A percentile compares a stretch with the other conserved stretches of the same genome.
Conservation (phyloP, 352 stramenopile genomes). For the Pythium phragmiticola region DNA sequence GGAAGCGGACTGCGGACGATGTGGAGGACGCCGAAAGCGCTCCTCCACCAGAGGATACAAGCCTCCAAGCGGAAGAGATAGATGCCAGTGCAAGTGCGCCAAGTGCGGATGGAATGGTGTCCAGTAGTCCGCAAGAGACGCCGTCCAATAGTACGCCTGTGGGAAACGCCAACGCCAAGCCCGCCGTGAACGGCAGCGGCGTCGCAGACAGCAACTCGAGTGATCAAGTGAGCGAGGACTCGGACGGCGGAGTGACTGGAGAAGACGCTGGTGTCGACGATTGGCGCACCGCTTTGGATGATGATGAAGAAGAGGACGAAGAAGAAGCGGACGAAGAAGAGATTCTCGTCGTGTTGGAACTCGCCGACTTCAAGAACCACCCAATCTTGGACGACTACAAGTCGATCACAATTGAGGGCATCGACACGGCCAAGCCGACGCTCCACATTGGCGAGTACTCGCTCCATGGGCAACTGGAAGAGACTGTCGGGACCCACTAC, state of each 20-base stretch:
- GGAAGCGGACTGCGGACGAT: conserved; percentile 11
- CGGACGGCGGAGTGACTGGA: not conserved
- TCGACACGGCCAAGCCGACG: conserved; percentile 61
- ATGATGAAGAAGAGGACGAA: conserved; percentile 14
- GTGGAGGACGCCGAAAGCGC: not conserved
- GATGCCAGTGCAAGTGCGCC: not conserved
- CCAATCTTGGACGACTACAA: conserved; percentile 73
- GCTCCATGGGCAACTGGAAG: conserved; percentile 64
- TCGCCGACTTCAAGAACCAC: conserved; percentile 82
- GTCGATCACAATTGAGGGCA: conserved; percentile 62
- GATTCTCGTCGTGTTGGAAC: conserved; percentile 67
- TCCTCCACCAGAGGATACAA: not conserved
- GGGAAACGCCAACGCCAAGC: not conserved
- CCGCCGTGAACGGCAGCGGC: not conserved
- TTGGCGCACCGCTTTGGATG: not conserved
- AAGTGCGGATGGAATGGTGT: not conserved
- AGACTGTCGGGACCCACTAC: conserved; percentile 77
- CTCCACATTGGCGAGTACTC: conserved; percentile 72
- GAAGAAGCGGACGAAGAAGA: conserved; percentile 63
- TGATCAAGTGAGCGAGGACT: conserved; percentile 13
- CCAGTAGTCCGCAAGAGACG: not conserved
- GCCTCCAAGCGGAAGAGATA: not conserved
- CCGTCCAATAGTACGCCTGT: not conserved
- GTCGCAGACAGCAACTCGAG: conserved; percentile 8
- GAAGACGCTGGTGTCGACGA: not conserved